These are phyloP conservation scores for Aspergillus bridgeri DNA, from an alignment of 495 filamentous ascomycete genomes.

Conservation along the genomic window DNA sequence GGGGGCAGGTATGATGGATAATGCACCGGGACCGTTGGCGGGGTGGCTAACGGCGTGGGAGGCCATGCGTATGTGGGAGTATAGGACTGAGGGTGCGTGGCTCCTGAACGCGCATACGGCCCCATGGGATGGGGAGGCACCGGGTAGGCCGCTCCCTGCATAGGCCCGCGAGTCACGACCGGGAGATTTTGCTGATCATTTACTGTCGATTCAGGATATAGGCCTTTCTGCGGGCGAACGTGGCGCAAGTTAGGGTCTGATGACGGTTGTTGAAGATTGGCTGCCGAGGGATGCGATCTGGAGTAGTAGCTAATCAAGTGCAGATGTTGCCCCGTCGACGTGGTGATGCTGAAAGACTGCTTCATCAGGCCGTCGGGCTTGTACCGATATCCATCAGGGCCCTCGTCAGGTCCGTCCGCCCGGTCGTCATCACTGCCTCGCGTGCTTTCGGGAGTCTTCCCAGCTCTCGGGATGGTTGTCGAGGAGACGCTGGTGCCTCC, in stretches of 20 bases:
- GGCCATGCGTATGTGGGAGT: conserved; percentile 58
- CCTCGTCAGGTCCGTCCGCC: conserved; percentile 70
- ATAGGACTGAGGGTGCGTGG: conserved; percentile 47
- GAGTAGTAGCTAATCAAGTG: conserved; percentile 96
- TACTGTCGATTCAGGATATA: conserved; percentile 97
- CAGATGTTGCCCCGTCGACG: conserved; percentile 80
- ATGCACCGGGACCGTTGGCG: conserved; percentile 36
- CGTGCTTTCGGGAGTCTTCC: conserved; percentile 77
- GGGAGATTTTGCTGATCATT: conserved; percentile 73
- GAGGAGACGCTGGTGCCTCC: conserved; percentile 57
- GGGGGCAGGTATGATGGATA: conserved; percentile 40
- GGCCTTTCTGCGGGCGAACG: conserved; percentile 80
- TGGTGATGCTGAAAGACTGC: conserved; percentile 99
- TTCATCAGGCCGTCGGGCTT: conserved; percentile 98
- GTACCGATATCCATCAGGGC: conserved; percentile 94
- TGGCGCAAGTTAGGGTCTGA: conserved; percentile 76
- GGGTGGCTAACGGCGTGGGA: conserved; percentile 55
- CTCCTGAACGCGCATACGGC: conserved; percentile 43
- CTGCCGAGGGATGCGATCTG: conserved; percentile 64
- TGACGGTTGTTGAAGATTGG: conserved; percentile 71
- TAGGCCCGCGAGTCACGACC: conserved; percentile 60
- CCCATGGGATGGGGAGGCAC: conserved; percentile 51
- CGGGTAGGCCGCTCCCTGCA: conserved; percentile 53
- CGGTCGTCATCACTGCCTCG: conserved; percentile 75
- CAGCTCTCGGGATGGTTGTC: conserved; percentile 51